phyloP scores from a whole-genome alignment of 371 early-diverging fungal genomes.

The Mortierella sp. region DNA sequence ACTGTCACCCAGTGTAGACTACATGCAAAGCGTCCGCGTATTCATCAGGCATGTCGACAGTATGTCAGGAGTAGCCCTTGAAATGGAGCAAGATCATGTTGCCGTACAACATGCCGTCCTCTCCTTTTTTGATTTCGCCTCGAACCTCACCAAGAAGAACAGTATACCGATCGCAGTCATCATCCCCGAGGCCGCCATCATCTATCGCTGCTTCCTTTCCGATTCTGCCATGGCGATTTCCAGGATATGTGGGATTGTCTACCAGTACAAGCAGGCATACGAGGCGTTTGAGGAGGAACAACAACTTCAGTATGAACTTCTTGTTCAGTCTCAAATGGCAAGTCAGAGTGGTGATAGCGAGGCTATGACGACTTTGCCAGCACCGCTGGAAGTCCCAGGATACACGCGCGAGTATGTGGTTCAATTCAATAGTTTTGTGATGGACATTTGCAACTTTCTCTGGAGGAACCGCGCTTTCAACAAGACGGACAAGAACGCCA shows the following conservation, averaged over 20 bases:
- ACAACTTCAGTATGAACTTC: slow-evolving; percentile 31
- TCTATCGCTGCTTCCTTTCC: slow-evolving; percentile 68
- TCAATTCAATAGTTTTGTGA: slow-evolving; percentile 70
- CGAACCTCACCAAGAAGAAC: slow-evolving; percentile 61
- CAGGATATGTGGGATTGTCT: slow-evolving; percentile 70
- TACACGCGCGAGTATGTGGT: slow-evolving; percentile 64
- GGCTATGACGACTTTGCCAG: slow-evolving; percentile 8
- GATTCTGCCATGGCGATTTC: slow-evolving; percentile 66
- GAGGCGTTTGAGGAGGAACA: slow-evolving; percentile 42
- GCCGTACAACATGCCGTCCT: slow-evolving; percentile 69
- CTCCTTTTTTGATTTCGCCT: slow-evolving; percentile 70
- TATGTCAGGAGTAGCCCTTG: slow-evolving; percentile 59
- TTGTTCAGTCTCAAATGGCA: slow-evolving; percentile 34
- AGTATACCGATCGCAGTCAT: slow-evolving; percentile 66
- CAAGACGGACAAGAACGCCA: slow-evolving; percentile 54
- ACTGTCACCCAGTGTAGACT: slow-evolving; percentile 64
- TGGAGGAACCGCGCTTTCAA: slow-evolving; percentile 67
- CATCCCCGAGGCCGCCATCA: slow-evolving; percentile 66
- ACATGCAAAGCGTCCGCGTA: slow-evolving; percentile 64
- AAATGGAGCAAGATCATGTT: slow-evolving; percentile 63
- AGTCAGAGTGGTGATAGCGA: slow-evolving; percentile 44
- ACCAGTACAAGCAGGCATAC: slow-evolving; percentile 53
- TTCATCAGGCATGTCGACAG: slow-evolving; percentile 67
- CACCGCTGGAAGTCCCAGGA: slow-evolving; percentile 36
- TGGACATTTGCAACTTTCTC: slow-evolving; percentile 70